Conservation (phyloP, 352 stramenopile genomes). For the Globisporangium radiosum region DNA sequence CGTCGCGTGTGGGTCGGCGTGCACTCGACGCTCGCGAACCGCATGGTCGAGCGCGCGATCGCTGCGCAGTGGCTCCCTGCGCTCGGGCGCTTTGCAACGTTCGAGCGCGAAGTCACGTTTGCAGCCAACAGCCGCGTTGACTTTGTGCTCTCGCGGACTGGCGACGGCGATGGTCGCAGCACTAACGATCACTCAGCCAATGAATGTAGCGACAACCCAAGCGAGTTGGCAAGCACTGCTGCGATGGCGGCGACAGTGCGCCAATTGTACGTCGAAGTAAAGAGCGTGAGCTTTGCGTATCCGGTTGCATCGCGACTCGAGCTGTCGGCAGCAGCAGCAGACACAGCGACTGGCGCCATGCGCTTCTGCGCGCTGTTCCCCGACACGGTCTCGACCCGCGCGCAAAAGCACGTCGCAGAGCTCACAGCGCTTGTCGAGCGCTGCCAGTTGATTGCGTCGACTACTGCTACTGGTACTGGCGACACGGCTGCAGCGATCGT, state of each 20-base stretch:
- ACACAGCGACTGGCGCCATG: not conserved
- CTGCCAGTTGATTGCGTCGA: slow-evolving; percentile 3
- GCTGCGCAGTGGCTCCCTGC: slow-evolving; percentile 53
- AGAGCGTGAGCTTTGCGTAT: slow-evolving; percentile 68
- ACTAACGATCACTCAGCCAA: too few species aligned
- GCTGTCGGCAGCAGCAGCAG: not conserved
- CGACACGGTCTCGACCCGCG: slow-evolving; percentile 68
- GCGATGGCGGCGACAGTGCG: slow-evolving; percentile 7
- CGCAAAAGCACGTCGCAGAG: slow-evolving; percentile 72
- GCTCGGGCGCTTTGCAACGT: slow-evolving; percentile 40
- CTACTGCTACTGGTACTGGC: not conserved
- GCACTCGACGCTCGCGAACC: slow-evolving; percentile 70
- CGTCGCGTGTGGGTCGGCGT: slow-evolving; percentile 69
- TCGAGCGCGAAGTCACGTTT: slow-evolving; percentile 73
- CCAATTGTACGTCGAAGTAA: slow-evolving; percentile 80
- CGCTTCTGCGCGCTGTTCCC: slow-evolving; percentile 50
- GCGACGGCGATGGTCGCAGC: slow-evolving; percentile 19
- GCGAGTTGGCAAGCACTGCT: not conserved
- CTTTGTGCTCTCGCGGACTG: slow-evolving; percentile 56
- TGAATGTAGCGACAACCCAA: not conserved
- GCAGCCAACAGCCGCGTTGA: slow-evolving; percentile 79
- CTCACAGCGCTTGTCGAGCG: slow-evolving; percentile 52
- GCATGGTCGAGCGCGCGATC: slow-evolving; percentile 71
- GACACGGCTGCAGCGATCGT: slow-evolving; percentile 47
- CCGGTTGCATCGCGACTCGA: not conserved